Conservation (phyloP, 2,329 filamentous ascomycete species). For the Ceratocystis ficicola region DNA sequence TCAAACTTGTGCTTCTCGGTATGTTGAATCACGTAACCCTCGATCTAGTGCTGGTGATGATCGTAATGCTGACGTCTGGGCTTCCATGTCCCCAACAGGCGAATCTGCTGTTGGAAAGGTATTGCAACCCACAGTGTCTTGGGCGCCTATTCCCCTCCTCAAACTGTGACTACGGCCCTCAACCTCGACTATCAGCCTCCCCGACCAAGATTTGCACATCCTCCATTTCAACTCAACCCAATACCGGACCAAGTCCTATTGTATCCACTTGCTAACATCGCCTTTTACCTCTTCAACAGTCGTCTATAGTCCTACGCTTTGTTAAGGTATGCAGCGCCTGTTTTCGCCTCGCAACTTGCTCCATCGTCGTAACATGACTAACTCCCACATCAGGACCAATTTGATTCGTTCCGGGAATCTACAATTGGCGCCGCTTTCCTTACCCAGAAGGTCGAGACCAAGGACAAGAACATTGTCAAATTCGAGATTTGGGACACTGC, state of each 20-base stretch:
- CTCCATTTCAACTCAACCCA: not conserved
- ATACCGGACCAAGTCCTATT: not conserved
- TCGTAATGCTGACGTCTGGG: constrained; percentile 51
- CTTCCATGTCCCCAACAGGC: constrained; percentile 36
- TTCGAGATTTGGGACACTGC: constrained; percentile 99
- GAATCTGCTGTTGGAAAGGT: constrained; percentile 99
- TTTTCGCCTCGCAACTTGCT: not conserved
- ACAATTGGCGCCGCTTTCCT: constrained; percentile 98
- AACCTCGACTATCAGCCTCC: not conserved
- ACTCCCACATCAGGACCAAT: constrained; percentile 64
- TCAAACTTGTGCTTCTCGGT: constrained; percentile 97
- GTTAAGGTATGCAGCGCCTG: constrained; percentile 62
- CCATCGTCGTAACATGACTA: not conserved
- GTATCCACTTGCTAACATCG: constrained; percentile 23
- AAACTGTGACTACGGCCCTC: not conserved
- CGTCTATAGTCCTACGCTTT: constrained; percentile 93
- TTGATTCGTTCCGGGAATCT: constrained; percentile 92
- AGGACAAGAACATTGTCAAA: constrained; percentile 97
- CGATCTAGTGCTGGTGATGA: constrained; percentile 56
- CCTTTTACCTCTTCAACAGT: constrained; percentile 41
- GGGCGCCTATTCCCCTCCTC: constrained; percentile 1
- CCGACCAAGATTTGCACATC: not conserved
- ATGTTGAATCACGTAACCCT: constrained; percentile 30
- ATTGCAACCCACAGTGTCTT: constrained; percentile 25
- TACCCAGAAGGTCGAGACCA: constrained; percentile 95